phyloP scores from a whole-genome alignment of 495 filamentous ascomycete species.

The Tuber microsphaerosporum region DNA sequence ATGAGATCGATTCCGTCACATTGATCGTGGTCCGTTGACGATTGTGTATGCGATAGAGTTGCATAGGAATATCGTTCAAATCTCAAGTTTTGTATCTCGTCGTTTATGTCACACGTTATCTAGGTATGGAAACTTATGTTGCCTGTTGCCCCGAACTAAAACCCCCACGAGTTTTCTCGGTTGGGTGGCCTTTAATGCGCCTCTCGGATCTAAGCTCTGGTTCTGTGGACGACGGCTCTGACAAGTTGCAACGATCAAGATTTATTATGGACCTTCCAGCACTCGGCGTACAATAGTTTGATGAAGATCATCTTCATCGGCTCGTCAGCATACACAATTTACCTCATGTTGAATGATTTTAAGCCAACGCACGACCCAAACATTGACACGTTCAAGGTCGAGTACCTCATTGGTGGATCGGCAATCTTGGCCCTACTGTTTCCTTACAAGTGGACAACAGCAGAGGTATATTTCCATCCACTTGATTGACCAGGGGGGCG shows the following conservation, averaged over 20 bases:
- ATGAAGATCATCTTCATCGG: constrained; percentile 94
- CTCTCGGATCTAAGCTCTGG: background rate
- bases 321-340: constrained; percentile 85
- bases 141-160: background rate
- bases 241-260: constrained; percentile 48
- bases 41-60: constrained; percentile 57
- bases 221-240: constrained; percentile 2
- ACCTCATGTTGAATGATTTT: constrained; percentile 93
- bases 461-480: constrained; percentile 74
- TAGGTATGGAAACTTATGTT: constrained; percentile 43
- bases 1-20: background rate
- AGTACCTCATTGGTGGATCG: constrained; percentile 79
- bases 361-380: constrained; percentile 93
- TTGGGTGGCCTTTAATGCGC: background rate
- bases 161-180: background rate
- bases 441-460: constrained; percentile 65
- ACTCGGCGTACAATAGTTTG: constrained; percentile 77
- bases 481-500: constrained; percentile 91
- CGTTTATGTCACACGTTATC: constrained; percentile 87
- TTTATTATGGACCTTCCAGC: constrained; percentile 75
- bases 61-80: constrained; percentile 94
- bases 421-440: constrained; percentile 72
- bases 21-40: background rate
- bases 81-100: constrained; percentile 89
- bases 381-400: constrained; percentile 90